These are phyloP conservation scores for Peronospora belbahrii DNA, from an alignment of 352 stramenopile species.

Conservation along the genomic window DNA sequence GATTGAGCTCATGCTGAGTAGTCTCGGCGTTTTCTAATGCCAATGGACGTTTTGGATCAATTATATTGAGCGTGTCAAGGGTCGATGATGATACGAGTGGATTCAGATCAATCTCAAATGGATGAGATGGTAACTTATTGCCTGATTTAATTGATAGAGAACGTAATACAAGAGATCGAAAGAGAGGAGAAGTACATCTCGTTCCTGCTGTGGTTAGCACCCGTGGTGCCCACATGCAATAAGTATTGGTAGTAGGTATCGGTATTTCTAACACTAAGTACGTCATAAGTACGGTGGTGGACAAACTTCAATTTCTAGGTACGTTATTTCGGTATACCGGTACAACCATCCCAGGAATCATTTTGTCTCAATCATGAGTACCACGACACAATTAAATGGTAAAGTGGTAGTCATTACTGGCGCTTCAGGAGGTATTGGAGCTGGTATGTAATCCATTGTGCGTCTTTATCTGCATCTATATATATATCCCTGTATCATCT, in stretches of 20 bases:
- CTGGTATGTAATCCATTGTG: slow-evolving; percentile 15
- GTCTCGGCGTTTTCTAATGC: slow-evolving; percentile 16
- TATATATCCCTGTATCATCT: background rate
- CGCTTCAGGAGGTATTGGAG: slow-evolving; percentile 83
- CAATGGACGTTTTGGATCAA: slow-evolving; percentile 12
- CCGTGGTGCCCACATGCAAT: slow-evolving; percentile 2
- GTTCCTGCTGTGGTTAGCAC: slow-evolving; percentile 2
- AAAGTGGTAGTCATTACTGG: slow-evolving; percentile 88
- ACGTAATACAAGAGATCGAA: background rate
- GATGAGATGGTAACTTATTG: slow-evolving; percentile 25
- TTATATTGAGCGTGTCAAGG: slow-evolving; percentile 7
- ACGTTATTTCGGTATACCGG: slow-evolving; percentile 5
- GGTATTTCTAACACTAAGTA: background rate
- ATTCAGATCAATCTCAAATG: slow-evolving; percentile 51
- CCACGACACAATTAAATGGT: slow-evolving; percentile 24
- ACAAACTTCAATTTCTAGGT: background rate
- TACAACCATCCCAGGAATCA: background rate
- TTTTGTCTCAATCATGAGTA: slow-evolving; percentile 4
- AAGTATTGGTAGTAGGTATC: background rate
- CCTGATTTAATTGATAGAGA: slow-evolving; percentile 5
- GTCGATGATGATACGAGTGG: slow-evolving; percentile 6
- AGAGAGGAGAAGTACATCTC: background rate
- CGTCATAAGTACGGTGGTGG: background rate
- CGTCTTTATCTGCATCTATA: background rate
- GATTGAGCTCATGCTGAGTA: slow-evolving; percentile 39